Evolutionary conservation across 1,284 basidiomycete species (phyloP).

Genomic region (Rhodotorula sp.): DNA sequence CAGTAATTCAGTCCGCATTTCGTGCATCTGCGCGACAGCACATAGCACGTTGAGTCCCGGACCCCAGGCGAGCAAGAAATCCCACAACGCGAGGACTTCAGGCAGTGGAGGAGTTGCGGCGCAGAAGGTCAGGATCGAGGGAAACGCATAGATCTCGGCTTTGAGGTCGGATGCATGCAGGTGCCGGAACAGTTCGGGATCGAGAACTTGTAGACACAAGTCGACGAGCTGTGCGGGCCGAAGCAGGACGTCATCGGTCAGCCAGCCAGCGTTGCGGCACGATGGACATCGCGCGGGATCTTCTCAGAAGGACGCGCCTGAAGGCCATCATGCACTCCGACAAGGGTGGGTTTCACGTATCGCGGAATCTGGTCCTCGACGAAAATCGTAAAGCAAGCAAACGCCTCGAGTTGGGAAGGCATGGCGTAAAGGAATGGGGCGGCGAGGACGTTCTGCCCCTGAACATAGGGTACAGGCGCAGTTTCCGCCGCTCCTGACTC

Average conservation of each 20-base stretch:
- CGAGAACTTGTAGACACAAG: constrained; percentile 83
- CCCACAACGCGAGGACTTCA: constrained; percentile 92
- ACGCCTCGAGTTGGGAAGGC: constrained; percentile 93
- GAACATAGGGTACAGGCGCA: constrained; percentile 22
- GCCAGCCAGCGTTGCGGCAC: not conserved
- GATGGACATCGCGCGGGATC: not conserved
- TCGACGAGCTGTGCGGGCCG: constrained; percentile 69
- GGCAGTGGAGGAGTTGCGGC: constrained; percentile 94
- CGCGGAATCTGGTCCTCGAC: constrained; percentile 89
- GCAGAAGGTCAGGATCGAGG: constrained; percentile 89
- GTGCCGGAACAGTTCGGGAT: constrained; percentile 76
- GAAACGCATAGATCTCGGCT: constrained; percentile 97
- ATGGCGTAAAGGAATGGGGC: constrained; percentile 95
- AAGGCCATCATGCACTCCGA: constrained; percentile 88
- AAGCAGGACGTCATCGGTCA: no score
- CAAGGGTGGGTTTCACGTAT: constrained; percentile 91
- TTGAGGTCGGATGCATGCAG: constrained; percentile 87
- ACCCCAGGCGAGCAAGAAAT: constrained; percentile 93
- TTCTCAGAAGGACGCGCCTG: constrained; percentile 60
- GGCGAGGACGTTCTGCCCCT: constrained; percentile 77
- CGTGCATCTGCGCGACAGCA: constrained; percentile 87
- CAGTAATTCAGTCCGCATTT: constrained; percentile 88
- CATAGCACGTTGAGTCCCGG: constrained; percentile 94
- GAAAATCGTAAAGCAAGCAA: constrained; percentile 90
- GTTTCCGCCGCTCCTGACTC: not conserved